phyloP scores from a whole-genome alignment of 2,329 filamentous ascomycete species.

The Aspergillus calidoustus region DNA sequence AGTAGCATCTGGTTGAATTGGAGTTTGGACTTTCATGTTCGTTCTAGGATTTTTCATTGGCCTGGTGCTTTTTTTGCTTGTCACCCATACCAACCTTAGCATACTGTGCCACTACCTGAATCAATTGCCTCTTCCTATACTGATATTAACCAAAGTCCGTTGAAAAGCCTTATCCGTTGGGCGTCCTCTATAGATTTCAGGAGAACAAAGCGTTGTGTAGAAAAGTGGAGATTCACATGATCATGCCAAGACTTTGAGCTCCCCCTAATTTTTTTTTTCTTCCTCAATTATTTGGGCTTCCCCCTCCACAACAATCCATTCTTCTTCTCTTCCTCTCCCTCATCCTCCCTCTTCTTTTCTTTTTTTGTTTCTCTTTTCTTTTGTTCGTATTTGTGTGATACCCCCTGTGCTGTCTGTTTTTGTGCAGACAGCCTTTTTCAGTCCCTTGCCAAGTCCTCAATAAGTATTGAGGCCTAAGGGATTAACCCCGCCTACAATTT shows the following conservation, averaged over 20 bases:
- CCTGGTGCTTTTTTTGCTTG: neutral
- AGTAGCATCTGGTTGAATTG: neutral
- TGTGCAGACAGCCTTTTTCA: conserved; percentile 35
- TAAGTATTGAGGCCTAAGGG: conserved; percentile 23
- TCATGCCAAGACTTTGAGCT: conserved; percentile 15
- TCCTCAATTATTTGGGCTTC: conserved; percentile 8
- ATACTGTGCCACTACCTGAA: neutral
- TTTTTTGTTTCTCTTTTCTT: conserved; percentile 28
- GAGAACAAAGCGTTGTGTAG: neutral
- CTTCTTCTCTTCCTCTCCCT: conserved; percentile 27
- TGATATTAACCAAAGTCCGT: too few relatives aligned
- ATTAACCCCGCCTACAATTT: conserved; percentile 16
- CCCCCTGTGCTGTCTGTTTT: conserved; percentile 38
- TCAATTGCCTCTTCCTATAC: too few relatives aligned
- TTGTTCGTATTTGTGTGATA: conserved; percentile 38
- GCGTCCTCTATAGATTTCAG: neutral
- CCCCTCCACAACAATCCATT: conserved; percentile 18
- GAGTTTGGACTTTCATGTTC: conserved; percentile 2
- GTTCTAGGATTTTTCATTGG: neutral
- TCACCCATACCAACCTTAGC: neutral
- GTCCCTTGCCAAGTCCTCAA: conserved; percentile 25
- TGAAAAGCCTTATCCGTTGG: too few relatives aligned
- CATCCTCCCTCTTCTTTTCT: conserved; percentile 26
- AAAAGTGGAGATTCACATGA: conserved; percentile 12
- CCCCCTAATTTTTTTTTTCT: conserved; percentile 23